Conservation (phyloP, 2,329 filamentous ascomycete genomes). For the Monilinia fructicola region DNA sequence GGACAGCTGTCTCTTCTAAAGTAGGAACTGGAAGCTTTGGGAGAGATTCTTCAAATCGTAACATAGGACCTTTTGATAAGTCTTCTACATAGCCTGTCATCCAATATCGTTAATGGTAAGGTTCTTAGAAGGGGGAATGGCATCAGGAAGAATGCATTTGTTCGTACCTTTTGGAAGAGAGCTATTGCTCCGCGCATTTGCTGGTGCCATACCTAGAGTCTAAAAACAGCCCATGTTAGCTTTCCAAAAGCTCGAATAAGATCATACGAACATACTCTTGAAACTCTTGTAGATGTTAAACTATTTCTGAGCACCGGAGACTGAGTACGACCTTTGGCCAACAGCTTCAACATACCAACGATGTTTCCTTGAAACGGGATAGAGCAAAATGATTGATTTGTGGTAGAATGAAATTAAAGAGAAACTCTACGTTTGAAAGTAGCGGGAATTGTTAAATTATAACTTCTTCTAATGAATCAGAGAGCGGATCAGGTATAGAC, state of each 20-base stretch:
- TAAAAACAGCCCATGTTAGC: conserved; percentile 32
- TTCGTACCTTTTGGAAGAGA: conserved; percentile 53
- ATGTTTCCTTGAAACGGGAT: conserved; percentile 24
- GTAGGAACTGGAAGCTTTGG: conserved; percentile 76
- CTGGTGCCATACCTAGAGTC: conserved; percentile 50
- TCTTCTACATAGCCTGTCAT: conserved; percentile 74
- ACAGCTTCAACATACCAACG: conserved; percentile 41
- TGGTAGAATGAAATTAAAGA: conserved; percentile 26
- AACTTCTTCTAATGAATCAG: conserved; percentile 7
- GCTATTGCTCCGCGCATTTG: conserved; percentile 56
- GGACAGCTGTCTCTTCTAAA: conserved; percentile 76
- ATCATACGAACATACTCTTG: conserved; percentile 32
- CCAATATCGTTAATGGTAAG: conserved; percentile 22
- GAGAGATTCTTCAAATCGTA: conserved; percentile 83
- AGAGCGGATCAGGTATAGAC: conserved; percentile 1
- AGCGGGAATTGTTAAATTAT: conserved; percentile 17
- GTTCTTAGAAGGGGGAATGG: conserved; percentile 9
- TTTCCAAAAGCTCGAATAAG: not conserved
- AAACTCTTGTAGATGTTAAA: conserved; percentile 33
- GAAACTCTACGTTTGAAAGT: conserved; percentile 12
- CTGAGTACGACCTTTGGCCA: conserved; percentile 39
- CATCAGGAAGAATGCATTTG: conserved; percentile 24
- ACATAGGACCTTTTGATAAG: conserved; percentile 73
- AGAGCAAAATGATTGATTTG: conserved; percentile 21
- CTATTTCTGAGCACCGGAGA: conserved; percentile 39